Base-by-base conservation (phyloP, 2,329 filamentous ascomycete genomes). In the Diplodia corticola region DNA sequence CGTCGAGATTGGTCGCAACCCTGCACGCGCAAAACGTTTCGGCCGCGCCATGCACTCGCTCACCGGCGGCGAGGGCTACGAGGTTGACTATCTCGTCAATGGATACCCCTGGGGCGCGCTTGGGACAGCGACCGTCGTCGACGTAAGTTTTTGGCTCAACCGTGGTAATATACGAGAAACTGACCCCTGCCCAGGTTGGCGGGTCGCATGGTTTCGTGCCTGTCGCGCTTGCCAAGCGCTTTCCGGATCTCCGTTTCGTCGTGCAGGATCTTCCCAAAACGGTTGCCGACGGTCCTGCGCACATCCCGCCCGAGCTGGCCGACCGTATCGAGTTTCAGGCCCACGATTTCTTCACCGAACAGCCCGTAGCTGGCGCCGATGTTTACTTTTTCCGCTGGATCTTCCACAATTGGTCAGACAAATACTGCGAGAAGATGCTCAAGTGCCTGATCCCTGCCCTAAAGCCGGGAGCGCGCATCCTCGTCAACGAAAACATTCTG, bases 361-460 rank as follows among this genome's bases (percentile, higher is more conserved):
- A 77, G 48, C 71, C 73, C 1, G 68, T 74, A 24, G 64, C 67
- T 10, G 69, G 72, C 59, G 76, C 77, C 9, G 72, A 74, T 57
- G 68, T 74, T 22, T 81, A 80, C 67, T 70, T 78, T 24, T 74
- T 80, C 37, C 74, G 79, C 26, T 75, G 73, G 67, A 73, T 79
- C 12, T 69, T 80, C 26, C 80, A 81, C 67, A 80, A 82, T 64
- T 80, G 75, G 76, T 71, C 71, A 22, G 77, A 80, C 61, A 69
- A 71, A 22, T 73, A 80, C 33, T 74, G 73, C 35, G 70, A 76
- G n/a, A 71, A 68, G 9, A 79, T 81, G 33, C 67, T 69, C 28
- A 51, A 37, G 24, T 37, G 51, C 37, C 37, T 68, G 22, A 65
- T 67, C 59, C 66, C 68, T 33, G 68, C 67, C 7, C 53, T 69